Evolutionary conservation across 2,329 filamentous ascomycete genomes (phyloP).

Genomic region (Cephalotrichum gorgonifer): DNA sequence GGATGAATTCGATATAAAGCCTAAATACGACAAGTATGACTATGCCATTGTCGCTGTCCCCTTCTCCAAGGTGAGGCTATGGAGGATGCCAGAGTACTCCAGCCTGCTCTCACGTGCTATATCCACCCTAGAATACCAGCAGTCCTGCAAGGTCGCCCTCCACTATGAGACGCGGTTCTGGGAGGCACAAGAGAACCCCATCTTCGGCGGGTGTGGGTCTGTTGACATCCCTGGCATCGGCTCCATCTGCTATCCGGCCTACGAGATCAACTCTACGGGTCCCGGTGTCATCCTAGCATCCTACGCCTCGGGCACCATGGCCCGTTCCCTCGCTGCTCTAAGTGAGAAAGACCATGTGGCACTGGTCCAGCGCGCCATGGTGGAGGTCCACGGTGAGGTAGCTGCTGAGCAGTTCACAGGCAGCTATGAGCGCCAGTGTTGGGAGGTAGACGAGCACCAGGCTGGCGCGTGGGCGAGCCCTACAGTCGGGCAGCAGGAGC

Average conservation of each 20-base stretch:
- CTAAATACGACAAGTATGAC: conserved; percentile 45
- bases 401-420: conserved; percentile 45
- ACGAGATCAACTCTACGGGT: conserved; percentile 53
- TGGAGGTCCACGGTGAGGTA: conserved; percentile 48
- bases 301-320: conserved; percentile 38
- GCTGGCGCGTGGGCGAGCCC: conserved; percentile 54
- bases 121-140: conserved; percentile 29
- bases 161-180: conserved; percentile 58
- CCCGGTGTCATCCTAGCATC: conserved; percentile 52
- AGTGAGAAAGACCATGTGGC: conserved; percentile 52
- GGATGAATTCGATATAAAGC: conserved; percentile 23
- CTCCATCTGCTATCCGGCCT: conserved; percentile 55
- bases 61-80: conserved; percentile 53
- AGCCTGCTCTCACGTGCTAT: conserved; percentile 36
- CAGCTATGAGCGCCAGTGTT: conserved; percentile 54
- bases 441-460: conserved; percentile 51
- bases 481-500: conserved; percentile 52
- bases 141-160: conserved; percentile 50
- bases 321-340: conserved; percentile 29
- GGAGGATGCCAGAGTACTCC: conserved; percentile 40
- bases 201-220: conserved; percentile 53
- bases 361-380: conserved; percentile 53
- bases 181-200: conserved; percentile 40
- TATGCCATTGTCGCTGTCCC: conserved; percentile 57
- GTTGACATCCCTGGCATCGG: conserved; percentile 50